Base-by-base conservation (phyloP, 176 grass and related monocot genomes). In the Tuctoria greenei region DNA sequence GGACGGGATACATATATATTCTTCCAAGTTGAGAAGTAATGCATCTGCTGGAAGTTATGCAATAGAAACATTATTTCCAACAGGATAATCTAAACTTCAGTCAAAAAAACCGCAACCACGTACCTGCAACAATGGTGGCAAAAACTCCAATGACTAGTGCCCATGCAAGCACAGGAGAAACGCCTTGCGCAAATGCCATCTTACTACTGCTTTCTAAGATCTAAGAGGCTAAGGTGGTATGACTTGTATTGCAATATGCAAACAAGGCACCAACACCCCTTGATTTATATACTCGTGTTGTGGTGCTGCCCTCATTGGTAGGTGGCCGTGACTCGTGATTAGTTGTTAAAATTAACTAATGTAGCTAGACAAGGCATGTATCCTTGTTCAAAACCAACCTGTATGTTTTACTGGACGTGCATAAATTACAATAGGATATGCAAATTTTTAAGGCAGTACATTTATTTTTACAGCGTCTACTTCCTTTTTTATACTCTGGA, bases 141-240 rank as follows among this genome's bases (percentile, higher is more conserved):
- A 79, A 21, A 34, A 79, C 35, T 63, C 74, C 81, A 43, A 88
- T 1, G 52, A 68, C 17, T 47, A 88, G 66, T 79, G 68, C 61
- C 27, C 64, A 57, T 34, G 62, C 81, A 40, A 78, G 10, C 38
- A 52, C 0, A 5, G 8, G 6, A 54, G 5, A 15, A 61, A 62
- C 50, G 10, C 43, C 34, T n/a, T 39, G 57, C 15, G 20, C 5
- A 44, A 23, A n/a, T 6, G 21, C 79, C 79, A 81, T 81, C 3
- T 72, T 81, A 1, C 39, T 81, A 2, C 67, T 34, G 26, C 40
- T 16, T 40, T 5, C 45, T n/a, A 21, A 46, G 61, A 43, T 9
- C 8, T 3, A 66, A 37, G 18, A 15, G 17, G 12, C n/a, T 23
- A 7, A 10, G n/a, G 20, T 54, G 51, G 52, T 56, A 56, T 10